Evolutionary conservation across 208 protist genomes (phyloP), one percentile per base, ranked within the genome.

Genomic region (Wallacemonas sp.): DNA sequence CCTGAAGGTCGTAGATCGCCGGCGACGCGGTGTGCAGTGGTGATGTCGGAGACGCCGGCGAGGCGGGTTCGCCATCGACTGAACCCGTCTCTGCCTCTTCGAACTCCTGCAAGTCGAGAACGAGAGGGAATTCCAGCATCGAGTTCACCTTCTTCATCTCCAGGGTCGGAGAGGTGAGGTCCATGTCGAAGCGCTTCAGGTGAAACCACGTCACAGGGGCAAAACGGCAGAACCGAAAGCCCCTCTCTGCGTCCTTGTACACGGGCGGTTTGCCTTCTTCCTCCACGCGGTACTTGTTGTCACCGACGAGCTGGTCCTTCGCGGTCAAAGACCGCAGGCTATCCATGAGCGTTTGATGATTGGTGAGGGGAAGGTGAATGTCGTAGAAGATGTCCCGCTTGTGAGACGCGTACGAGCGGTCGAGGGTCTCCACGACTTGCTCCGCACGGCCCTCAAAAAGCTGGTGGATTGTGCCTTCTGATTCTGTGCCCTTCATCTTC

Each of bases 231-330:
- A 89, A 94, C 33, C 70, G 67, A 63, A 92, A 90, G 42, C 81
- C 80, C 67, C 88, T 93, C 72, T 90, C 79, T 22, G 90, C 90
- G 36, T 93, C 87, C 80, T 90, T 96, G 79, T 96, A 96, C 72
- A 90, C 76, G 8, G 75, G 71, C 53, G 75, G 70, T 74, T 76
- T 73, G 15, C 88, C 94, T 42, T 80, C 73, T 36, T 70, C 59
- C 75, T 97, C 94, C 26, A 94, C 90, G 1, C 79, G 62, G 67
- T 97, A 97, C 74, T 96, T 94, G 77, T 98, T 97, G 45, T 96
- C 88, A 0, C 91, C 94, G 6, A 90, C 70, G 12, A 98, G 84
- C 66, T 83, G 65, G 61, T 98, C 94, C 45, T 80, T 80, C 15
- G 75, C 76, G 14, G 81, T 84, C 14, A 96, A 77, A 1, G 86